These are phyloP conservation scores for Mikania micrantha DNA, from an alignment of 129 eudicot species.

Conservation along the genomic window DNA sequence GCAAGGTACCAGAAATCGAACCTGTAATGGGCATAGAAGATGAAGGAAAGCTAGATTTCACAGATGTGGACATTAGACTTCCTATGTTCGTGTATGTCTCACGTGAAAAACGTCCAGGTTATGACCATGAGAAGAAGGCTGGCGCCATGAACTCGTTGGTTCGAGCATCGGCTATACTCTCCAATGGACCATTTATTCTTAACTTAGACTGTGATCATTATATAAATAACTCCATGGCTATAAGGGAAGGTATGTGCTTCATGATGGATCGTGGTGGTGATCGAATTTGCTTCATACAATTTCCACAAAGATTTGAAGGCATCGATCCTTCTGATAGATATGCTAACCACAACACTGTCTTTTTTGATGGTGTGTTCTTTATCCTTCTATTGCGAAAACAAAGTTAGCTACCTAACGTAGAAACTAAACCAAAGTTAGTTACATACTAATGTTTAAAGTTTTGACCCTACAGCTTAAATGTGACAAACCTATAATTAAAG, in stretches of 20 bases:
- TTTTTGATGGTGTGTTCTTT: conserved; percentile 61
- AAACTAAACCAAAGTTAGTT: too few relatives aligned
- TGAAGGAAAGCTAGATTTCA: conserved; percentile 61
- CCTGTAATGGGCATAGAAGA: conserved; percentile 67
- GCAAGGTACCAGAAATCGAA: conserved; percentile 74
- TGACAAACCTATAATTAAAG: not conserved
- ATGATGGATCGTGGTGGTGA: conserved; percentile 98
- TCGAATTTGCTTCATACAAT: conserved; percentile 72
- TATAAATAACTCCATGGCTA: conserved; percentile 53
- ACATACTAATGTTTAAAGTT: too few relatives aligned
- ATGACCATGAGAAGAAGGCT: conserved; percentile 89
- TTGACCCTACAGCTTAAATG: not conserved
- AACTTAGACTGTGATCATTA: conserved; percentile 92
- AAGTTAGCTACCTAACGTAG: too few relatives aligned
- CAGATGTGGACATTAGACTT: conserved; percentile 57
- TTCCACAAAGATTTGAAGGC: conserved; percentile 84
- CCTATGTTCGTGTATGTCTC: conserved; percentile 93
- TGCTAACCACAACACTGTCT: conserved; percentile 90
- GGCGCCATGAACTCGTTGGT: conserved; percentile 95
- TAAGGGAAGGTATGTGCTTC: conserved; percentile 88
- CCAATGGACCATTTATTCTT: conserved; percentile 90
- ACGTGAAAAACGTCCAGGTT: conserved; percentile 77
- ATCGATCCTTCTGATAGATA: conserved; percentile 90
- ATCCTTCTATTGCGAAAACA: not conserved
- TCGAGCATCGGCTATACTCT: conserved; percentile 75